phyloP scores from a whole-genome alignment of 1,284 basidiomycete species.

The Vanrija humicola region DNA sequence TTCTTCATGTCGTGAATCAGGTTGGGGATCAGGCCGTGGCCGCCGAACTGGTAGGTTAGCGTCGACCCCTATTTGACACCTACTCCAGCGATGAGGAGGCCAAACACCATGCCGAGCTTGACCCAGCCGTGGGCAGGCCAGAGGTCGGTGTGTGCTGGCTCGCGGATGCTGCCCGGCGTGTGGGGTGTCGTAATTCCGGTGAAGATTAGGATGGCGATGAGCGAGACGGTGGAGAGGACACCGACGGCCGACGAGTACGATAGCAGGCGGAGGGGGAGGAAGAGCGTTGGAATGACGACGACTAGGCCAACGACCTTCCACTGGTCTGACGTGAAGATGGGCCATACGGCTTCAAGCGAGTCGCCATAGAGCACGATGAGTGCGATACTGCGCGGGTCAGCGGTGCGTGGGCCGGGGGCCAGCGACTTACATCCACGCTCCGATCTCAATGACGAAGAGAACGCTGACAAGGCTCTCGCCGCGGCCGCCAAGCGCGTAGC shows the following conservation, averaged over 20 bases:
- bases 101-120: conserved; percentile 72
- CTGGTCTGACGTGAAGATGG: conserved; percentile 60
- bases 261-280: conserved; percentile 79
- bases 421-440: conserved; percentile 53
- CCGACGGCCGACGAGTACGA: conserved; percentile 80
- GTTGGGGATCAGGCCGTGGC: conserved; percentile 46
- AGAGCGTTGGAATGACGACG: conserved; percentile 72
- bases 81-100: conserved; percentile 81
- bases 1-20: conserved; percentile 85
- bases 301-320: conserved; percentile 72
- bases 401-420: not conserved
- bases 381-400: conserved; percentile 58
- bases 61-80: not conserved
- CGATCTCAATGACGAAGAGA: conserved; percentile 79
- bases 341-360: conserved; percentile 69
- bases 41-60: conserved; percentile 31
- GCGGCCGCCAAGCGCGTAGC: conserved; percentile 55
- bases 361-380: conserved; percentile 80
- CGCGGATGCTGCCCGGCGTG: conserved; percentile 75
- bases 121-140: conserved; percentile 56
- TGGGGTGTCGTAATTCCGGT: conserved; percentile 61
- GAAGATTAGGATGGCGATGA: conserved; percentile 73
- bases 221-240: conserved; percentile 68
- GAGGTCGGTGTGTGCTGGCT: conserved; percentile 66
- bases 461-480: conserved; percentile 64